A percentile compares a stretch with the other conserved stretches of the same genome.
phyloP scores from a whole-genome alignment of 805 yeast genomes.

The Saccharomycopsis synnaedendra region DNA sequence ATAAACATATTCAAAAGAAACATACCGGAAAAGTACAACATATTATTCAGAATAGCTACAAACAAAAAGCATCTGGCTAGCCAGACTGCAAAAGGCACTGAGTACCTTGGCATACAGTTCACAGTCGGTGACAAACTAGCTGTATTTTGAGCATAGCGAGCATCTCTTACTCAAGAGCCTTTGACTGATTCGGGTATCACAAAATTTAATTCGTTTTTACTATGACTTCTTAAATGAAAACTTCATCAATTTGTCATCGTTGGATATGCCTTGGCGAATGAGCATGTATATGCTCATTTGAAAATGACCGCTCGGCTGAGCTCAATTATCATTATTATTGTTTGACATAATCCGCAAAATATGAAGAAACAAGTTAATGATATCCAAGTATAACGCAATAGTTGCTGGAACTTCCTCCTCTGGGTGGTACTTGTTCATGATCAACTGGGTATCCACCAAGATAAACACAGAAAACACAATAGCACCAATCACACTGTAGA shows the following conservation, averaged over 20 bases:
- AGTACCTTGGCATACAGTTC: too few species aligned
- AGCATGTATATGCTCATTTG: not conserved
- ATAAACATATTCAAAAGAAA: too few species aligned
- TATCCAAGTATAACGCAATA: conserved; percentile 67
- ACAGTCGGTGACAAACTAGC: too few species aligned
- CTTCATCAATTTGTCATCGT: not conserved
- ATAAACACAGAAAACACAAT: conserved; percentile 60
- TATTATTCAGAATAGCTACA: too few species aligned
- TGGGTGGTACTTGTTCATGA: conserved; percentile 62
- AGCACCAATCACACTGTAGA: conserved; percentile 68
- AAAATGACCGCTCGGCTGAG: not conserved
- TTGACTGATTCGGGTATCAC: too few species aligned
- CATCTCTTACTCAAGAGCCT: too few species aligned
- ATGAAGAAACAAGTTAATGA: conserved; percentile 68
- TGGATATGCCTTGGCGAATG: not conserved
- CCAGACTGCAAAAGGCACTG: too few species aligned
- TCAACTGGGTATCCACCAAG: conserved; percentile 70
- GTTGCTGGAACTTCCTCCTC: conserved; percentile 84
- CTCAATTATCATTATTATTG: conserved; percentile 5
- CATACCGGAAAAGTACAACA: too few species aligned
- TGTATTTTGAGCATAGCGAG: too few species aligned
- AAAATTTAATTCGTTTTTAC: too few species aligned
- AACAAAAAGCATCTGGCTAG: too few species aligned
- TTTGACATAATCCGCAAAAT: conserved; percentile 49
- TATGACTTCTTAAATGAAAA: too few species aligned